phyloP scores from a whole-genome alignment of 495 filamentous ascomycete genomes.

The Aspergillus homomorphus region DNA sequence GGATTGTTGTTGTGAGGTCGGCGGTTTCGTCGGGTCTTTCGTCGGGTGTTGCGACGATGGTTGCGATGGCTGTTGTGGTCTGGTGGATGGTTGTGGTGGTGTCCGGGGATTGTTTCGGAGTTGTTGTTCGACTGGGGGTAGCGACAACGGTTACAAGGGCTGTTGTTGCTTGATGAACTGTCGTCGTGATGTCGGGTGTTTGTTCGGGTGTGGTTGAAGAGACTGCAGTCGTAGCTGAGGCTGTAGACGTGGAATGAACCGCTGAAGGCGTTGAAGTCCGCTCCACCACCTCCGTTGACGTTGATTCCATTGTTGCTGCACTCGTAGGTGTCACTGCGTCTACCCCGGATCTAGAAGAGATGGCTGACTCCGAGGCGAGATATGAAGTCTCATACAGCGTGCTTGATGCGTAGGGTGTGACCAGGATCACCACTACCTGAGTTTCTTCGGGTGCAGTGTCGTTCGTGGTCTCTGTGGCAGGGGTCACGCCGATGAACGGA shows the following conservation, averaged over 20 bases:
- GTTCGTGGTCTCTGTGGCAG: not conserved
- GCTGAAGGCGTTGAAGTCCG: not conserved
- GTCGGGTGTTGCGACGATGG: not conserved
- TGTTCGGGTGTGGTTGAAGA: not conserved
- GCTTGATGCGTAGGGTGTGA: slow-evolving; percentile 8
- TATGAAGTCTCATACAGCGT: not conserved
- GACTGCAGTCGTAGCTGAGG: not conserved
- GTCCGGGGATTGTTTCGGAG: no score
- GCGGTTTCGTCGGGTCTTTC: not conserved
- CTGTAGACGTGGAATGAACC: not conserved
- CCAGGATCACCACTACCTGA: slow-evolving; percentile 5
- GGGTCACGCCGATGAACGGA: not conserved
- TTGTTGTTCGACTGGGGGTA: not conserved
- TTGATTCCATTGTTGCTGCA: not conserved
- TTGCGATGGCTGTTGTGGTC: slow-evolving; percentile 1
- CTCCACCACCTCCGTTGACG: not conserved
- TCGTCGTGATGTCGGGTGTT: slow-evolving; percentile 4
- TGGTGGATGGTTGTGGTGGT: slow-evolving; percentile 3
- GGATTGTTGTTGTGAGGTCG: slow-evolving; percentile 4
- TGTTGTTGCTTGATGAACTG: slow-evolving; percentile 2
- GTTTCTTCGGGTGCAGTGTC: not conserved
- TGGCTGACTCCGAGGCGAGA: not conserved
- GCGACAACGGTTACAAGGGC: not conserved
- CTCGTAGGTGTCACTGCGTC: not conserved
- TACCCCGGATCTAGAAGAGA: not conserved